Base-by-base conservation (phyloP, 805 yeast species). In the Myxozyma neglecta region DNA sequence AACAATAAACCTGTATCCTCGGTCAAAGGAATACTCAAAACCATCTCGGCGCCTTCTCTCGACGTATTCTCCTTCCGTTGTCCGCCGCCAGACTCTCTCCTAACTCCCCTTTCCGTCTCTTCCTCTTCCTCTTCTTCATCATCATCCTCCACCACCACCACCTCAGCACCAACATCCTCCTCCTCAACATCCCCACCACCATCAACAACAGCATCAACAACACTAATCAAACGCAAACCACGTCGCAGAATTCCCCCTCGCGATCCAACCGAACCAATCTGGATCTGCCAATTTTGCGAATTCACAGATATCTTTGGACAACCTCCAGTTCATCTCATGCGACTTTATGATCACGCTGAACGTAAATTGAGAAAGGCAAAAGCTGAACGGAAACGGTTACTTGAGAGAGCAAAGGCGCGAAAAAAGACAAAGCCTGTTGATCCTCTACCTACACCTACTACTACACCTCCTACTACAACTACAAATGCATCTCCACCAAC, bases 261-360 rank as follows among this genome's bases (percentile, higher is more conserved):
- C 18, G 50, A 54, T 13, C 56, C 63, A 10, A 59, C 49, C 16
- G 60, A 51, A n/a, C 67, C 66, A 39, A 35, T 58, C 37, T 68
- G 70, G 70, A 53, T 68, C 42, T 68, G 70, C 53, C 69, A 68
- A 54, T 65, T 68, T 37, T 68, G 70, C 56, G 70, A 68, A 55
- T 68, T 59, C 47, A 61, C 59, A 44, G 65, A 57, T 45, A 52
- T 68, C 37, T 65, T 64, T 42, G 70, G 70, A 32, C 51, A 10
- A 35, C 64, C 63, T 35, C 70, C 70, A 14, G 49, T 58, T 13
- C 54, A 57, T 29, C 61, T 68, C 24, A 56, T 59, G 59, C 48
- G 56, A 4, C 45, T 48, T 10, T 65, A 68, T 37, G 70, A 68
- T 42, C 14, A 16, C 10, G 53, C 53, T 24, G 70, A 66, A 49